phyloP scores from a whole-genome alignment of 2,329 filamentous ascomycete genomes.

The Magnaporthales sp. region DNA sequence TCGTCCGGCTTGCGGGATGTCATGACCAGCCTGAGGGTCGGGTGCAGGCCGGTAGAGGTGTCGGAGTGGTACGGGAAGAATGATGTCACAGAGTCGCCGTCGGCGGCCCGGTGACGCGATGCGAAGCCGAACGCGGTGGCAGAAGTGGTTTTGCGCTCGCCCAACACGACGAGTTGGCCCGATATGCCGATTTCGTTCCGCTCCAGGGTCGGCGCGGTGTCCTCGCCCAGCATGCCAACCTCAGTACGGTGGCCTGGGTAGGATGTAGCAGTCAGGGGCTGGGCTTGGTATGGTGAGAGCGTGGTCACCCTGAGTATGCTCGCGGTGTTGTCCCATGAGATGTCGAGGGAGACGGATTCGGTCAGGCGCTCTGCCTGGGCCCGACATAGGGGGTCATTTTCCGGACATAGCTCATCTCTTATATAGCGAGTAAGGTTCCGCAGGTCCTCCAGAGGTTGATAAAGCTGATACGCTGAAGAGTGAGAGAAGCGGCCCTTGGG shows the following conservation, averaged over 20 bases:
- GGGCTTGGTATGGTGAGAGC: slow-evolving; percentile 46
- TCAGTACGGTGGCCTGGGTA: slow-evolving; percentile 54
- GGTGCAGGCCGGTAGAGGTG: slow-evolving; percentile 62
- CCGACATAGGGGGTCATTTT: slow-evolving; percentile 38
- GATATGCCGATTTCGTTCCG: slow-evolving; percentile 69
- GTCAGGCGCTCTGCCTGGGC: slow-evolving; percentile 32
- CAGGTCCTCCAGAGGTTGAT: slow-evolving; percentile 53
- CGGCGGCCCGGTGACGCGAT: slow-evolving; percentile 60
- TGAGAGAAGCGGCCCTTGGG: slow-evolving; percentile 48
- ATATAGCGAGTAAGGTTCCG: slow-evolving; percentile 44
- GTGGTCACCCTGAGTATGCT: slow-evolving; percentile 57
- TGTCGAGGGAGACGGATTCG: slow-evolving; percentile 58
- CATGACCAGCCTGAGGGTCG: slow-evolving; percentile 63
- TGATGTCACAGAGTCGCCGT: slow-evolving; percentile 10
- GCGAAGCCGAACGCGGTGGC: slow-evolving; percentile 78
- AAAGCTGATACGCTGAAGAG: slow-evolving; percentile 60
- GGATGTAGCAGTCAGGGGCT: slow-evolving; percentile 30
- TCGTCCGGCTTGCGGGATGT: slow-evolving; percentile 29
- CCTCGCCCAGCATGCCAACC: slow-evolving; percentile 67
- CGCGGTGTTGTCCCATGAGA: slow-evolving; percentile 66
- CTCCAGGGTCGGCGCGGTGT: slow-evolving; percentile 50
- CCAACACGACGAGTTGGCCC: slow-evolving; percentile 71
- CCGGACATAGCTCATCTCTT: slow-evolving; percentile 40
- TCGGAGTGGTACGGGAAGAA: neutral
- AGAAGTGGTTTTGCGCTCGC: slow-evolving; percentile 62